phyloP scores from a whole-genome alignment of 2,329 filamentous ascomycete species.

The Calonectria crousiana region DNA sequence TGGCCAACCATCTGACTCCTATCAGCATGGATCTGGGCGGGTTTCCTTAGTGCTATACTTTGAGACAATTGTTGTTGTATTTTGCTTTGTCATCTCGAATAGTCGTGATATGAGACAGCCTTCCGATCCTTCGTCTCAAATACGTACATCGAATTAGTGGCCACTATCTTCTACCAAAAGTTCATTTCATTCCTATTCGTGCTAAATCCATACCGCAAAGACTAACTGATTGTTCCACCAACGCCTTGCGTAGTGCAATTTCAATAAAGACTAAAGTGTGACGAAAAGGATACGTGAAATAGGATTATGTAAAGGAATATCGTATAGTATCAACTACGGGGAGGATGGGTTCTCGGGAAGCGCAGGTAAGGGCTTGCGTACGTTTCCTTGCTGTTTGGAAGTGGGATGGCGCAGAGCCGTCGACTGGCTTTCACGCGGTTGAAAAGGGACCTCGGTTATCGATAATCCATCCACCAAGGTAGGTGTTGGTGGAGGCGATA shows the following conservation, averaged over 20 bases:
- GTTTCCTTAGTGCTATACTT: slow-evolving; percentile 30
- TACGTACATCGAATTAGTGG: slow-evolving; percentile 26
- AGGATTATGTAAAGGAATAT: background rate
- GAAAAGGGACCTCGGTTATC: slow-evolving; percentile 22
- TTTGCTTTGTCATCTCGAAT: slow-evolving; percentile 35
- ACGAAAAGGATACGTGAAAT: background rate
- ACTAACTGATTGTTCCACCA: background rate
- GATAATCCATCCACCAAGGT: slow-evolving; percentile 30
- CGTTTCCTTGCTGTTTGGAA: slow-evolving; percentile 37
- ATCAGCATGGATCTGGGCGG: slow-evolving; percentile 26
- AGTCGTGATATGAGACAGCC: slow-evolving; percentile 29
- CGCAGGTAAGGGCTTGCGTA: slow-evolving; percentile 59
- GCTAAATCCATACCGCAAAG: background rate
- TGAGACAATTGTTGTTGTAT: slow-evolving; percentile 37
- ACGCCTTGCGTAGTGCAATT: background rate
- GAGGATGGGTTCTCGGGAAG: slow-evolving; percentile 53
- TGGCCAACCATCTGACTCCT: slow-evolving; percentile 31
- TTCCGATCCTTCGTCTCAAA: slow-evolving; percentile 33
- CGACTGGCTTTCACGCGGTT: slow-evolving; percentile 28
- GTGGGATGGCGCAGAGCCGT: slow-evolving; percentile 30
- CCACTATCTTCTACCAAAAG: background rate
- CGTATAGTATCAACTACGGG: slow-evolving; percentile 19
- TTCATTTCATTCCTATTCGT: background rate
- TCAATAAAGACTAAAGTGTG: background rate
- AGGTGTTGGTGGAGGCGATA: slow-evolving; percentile 45